Base-by-base conservation (phyloP, 2,329 filamentous ascomycete genomes). In the Magnaporthales sp. region DNA sequence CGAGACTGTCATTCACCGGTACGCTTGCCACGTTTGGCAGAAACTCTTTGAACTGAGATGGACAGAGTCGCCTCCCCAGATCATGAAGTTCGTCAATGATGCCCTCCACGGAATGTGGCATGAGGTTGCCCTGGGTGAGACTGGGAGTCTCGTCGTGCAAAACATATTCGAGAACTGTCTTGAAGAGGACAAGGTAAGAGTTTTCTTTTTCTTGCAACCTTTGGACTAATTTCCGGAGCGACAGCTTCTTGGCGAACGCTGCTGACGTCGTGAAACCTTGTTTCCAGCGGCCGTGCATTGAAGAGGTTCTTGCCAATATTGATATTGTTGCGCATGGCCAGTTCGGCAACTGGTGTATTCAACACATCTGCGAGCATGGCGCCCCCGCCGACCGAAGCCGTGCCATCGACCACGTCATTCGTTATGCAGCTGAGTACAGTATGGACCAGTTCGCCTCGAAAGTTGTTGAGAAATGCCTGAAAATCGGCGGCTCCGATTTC, bases 121-220 rank as follows among this genome's bases (percentile, higher is more conserved):
- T 74, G 94, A 99, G 74, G 95, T 99, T 70, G 96, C 96, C 26
- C 82, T 98, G 65, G 95, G 95, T 46, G 95, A 99, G 81, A 99
- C 96, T 11, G 95, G 95, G 68, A 99, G 95, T 77, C 84, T 99
- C 72, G 95, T 99, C 62, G 96, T 99, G 63, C 95, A 99, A 79
- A 99, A 99, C 77, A 99, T 99, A 75, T 99, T 99, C 77, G 95
- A 99, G 81, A 99, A 99, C 74, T 99, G 95, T 74, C 86, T 98
- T 31, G 96, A 99, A 75, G 94, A 98, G 74, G 95, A 99, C 80
- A 99, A 99, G 88, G 93, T 94, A 81, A 70, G 81, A 74, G 4
- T 19, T 38, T 26, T 60, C 8, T 11, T 11, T 9, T 64, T 19
- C 22, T 15, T 64, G 29, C 32, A 66, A 61, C 66, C 70, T 32